Percentiles rank a stretch among this genome's conserved stretches.
Conservation (phyloP, 257 asterid species). For the Apocynum venetum region DNA sequence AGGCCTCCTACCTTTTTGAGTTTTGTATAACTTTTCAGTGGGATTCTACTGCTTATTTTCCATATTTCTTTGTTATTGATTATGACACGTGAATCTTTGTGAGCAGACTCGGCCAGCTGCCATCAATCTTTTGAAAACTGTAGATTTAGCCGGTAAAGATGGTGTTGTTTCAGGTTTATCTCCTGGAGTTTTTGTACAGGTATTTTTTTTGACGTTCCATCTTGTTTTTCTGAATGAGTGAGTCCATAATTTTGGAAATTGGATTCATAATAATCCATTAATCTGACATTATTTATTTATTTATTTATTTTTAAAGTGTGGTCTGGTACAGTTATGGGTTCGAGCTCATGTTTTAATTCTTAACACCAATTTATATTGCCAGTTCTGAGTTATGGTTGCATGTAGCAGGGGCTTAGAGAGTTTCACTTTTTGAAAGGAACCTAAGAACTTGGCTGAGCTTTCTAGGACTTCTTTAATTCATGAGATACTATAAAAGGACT, state of each 20-base stretch:
- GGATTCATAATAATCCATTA: not conserved
- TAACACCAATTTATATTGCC: not conserved
- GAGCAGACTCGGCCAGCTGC: slow-evolving; percentile 90
- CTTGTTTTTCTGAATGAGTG: not conserved
- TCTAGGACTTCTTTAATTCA: not conserved
- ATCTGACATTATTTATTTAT: not conserved
- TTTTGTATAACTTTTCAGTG: slow-evolving; percentile 14
- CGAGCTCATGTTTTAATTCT: not conserved
- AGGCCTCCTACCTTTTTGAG: slow-evolving; percentile 7
- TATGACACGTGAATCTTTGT: slow-evolving; percentile 18
- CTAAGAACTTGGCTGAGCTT: not conserved
- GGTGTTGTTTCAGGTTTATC: slow-evolving; percentile 74
- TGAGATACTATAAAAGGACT: not conserved
- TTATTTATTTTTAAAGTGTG: not conserved
- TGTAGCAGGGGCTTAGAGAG: not conserved
- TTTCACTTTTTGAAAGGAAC: not conserved
- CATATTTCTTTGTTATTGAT: slow-evolving; percentile 20
- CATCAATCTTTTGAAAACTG: slow-evolving; percentile 57
- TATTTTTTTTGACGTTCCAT: slow-evolving; percentile 19
- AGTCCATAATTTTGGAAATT: no score
- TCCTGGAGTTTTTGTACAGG: slow-evolving; percentile 97
- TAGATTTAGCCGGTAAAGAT: slow-evolving; percentile 70
- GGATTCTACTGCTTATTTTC: slow-evolving; percentile 15
- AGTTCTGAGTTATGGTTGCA: not conserved
- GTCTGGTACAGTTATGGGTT: not conserved